Percentiles rank a stretch among this genome's conserved stretches.
phyloP scores from a whole-genome alignment of 2,329 filamentous ascomycete genomes.

The Leptographium lundbergii region DNA sequence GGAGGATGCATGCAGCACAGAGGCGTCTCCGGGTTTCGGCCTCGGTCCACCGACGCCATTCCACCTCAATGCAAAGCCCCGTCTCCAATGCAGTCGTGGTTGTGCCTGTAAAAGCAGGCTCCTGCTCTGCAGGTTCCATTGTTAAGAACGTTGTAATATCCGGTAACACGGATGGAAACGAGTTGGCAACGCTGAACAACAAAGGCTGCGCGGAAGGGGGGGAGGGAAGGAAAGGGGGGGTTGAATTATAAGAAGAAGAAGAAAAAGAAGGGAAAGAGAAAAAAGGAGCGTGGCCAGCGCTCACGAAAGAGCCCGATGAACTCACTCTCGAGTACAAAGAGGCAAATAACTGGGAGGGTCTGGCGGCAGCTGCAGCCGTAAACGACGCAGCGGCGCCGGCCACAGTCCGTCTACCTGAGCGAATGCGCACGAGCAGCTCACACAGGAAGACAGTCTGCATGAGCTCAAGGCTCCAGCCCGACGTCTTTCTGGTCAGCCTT shows the following conservation, averaged over 20 bases:
- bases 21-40: neutral
- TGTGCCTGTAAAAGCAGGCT: neutral
- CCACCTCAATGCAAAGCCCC: neutral
- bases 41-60: neutral
- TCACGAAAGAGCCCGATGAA: slow-evolving; percentile 22
- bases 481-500: slow-evolving; percentile 22
- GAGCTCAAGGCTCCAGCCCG: slow-evolving; percentile 34
- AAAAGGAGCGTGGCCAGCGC: slow-evolving; percentile 13
- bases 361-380: slow-evolving; percentile 3
- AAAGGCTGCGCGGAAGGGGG: neutral
- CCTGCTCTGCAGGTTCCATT: neutral
- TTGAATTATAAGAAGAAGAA: neutral
- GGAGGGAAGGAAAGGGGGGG: neutral
- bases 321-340: slow-evolving; percentile 42
- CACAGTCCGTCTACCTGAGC: neutral
- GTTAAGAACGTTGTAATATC: neutral
- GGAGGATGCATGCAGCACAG: neutral
- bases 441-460: slow-evolving; percentile 39
- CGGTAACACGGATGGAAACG: neutral
- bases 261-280: neutral
- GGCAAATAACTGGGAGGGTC: slow-evolving; percentile 35
- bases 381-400: neutral
- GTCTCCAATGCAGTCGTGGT: neutral
- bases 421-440: neutral
- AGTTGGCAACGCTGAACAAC: neutral